Base-by-base conservation (phyloP, 371 early-diverging fungal genomes). In the Gilbertella persicaria region DNA sequence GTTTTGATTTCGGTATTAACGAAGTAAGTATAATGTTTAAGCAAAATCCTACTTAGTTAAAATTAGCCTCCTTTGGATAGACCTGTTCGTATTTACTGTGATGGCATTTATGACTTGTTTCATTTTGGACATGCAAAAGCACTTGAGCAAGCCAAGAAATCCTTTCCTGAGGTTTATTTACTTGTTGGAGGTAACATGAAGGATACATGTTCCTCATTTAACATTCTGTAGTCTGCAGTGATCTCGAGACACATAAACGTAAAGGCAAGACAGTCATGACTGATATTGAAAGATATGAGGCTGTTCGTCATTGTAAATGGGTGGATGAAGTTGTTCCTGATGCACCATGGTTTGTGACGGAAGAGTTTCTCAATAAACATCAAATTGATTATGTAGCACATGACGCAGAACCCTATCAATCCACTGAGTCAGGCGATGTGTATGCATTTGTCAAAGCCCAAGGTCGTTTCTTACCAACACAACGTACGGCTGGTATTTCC, bases 301-400 rank as follows among this genome's bases (percentile, higher is more conserved):
- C 92, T 43, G 78, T 98, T 30, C 82, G 90, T 26, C 98, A 98
- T 60, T 98, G 98, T 73, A 87, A 87, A 74, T 96, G 97, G 95
- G 97, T 96, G 4, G 97, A 97, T 70, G 91, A 96, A 66, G 94
- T 98, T 36, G 73, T 98, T 37, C 80, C 78, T 35, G 79, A 90
- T 64, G 93, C 94, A 13, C 97, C 97, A 9, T 98, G 98, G 98
- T 66, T 89, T 29, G 83, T 97, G 37, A 86, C 84, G 38, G 89
- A 90, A 53, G 95, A 87, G 39, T 99, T 97, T 61, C 63, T 99
- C 9, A 89, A 93, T 66, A 50, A 85, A 62, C 92, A 99, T 60
- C 53, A 84, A 64, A 96, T 99, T 45, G 98, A 98, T 64, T 97
- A 90, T 72, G 98, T 99, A 21, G 96, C 96, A 13, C 99, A 99